Evolutionary conservation across 768 basidiomycete species (phyloP).

Genomic region (Boletus coccyginus): DNA sequence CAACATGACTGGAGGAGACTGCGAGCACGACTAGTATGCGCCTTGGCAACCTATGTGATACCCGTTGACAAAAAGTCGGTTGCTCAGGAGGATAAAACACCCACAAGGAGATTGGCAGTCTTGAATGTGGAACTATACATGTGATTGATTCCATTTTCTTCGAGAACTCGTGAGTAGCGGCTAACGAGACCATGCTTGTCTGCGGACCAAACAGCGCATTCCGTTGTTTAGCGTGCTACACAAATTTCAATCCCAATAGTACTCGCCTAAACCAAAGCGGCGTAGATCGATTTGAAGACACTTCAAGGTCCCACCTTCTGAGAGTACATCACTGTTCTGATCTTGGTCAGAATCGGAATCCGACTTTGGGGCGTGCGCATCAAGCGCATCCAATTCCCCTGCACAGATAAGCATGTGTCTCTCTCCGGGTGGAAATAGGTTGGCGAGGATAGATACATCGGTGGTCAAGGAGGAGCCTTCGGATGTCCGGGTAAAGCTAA

Average conservation of each 20-base stretch:
- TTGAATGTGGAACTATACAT: conserved; percentile 86
- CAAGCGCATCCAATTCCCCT: conserved; percentile 61
- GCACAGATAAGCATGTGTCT: conserved; percentile 74
- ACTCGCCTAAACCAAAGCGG: conserved; percentile 65
- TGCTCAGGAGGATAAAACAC: conserved; percentile 16
- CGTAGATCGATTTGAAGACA: conserved; percentile 77
- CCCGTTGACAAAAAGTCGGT: background rate
- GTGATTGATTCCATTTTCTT: conserved; percentile 73
- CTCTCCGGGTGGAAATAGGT: conserved; percentile 68
- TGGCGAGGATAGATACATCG: conserved; percentile 62
- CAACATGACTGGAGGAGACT: conserved; percentile 58
- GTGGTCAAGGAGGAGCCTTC: conserved; percentile 79
- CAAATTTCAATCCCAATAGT: background rate
- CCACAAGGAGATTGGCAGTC: conserved; percentile 74
- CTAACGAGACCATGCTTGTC: conserved; percentile 80
- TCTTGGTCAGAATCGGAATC: conserved; percentile 41
- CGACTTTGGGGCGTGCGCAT: conserved; percentile 33
- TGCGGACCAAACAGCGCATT: conserved; percentile 23
- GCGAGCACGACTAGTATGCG: conserved; percentile 54
- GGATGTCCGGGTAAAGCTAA: conserved; percentile 73
- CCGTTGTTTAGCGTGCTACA: conserved; percentile 1
- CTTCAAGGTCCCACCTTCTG: conserved; percentile 45
- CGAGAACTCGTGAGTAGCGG: conserved; percentile 70
- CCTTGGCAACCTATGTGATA: conserved; percentile 50
- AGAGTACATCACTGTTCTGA: conserved; percentile 31